phyloP scores from a whole-genome alignment of 257 asterid species.

The Lycium barbarum region DNA sequence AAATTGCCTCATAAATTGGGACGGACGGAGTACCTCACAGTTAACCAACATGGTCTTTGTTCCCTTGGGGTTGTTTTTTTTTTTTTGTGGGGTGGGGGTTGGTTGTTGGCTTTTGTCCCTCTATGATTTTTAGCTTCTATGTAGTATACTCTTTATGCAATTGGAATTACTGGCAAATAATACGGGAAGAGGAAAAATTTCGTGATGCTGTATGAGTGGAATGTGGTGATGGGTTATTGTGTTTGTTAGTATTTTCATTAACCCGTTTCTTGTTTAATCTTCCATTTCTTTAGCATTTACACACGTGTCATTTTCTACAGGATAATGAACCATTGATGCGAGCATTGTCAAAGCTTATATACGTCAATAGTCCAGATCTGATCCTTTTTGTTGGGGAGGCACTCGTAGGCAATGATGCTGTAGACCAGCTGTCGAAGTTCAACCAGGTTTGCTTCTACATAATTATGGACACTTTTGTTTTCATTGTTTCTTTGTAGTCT shows the following conservation, averaged over 20 bases:
- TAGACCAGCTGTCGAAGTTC: constrained; percentile 86
- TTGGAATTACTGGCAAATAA: background rate
- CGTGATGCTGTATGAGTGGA: background rate
- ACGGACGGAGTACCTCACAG: too few species aligned
- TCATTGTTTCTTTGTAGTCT: background rate
- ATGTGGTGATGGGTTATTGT: background rate
- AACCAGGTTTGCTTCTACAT: constrained; percentile 62
- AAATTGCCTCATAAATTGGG: too few species aligned
- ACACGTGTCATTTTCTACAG: constrained; percentile 41
- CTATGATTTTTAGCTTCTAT: background rate
- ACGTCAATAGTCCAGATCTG: constrained; percentile 82
- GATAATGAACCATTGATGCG: constrained; percentile 97
- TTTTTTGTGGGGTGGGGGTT: too few species aligned
- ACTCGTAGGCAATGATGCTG: constrained; percentile 94
- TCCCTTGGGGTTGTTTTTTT: too few species aligned
- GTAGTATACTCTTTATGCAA: too few species aligned
- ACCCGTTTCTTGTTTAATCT: background rate
- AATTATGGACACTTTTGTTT: background rate
- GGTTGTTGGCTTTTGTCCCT: too few species aligned
- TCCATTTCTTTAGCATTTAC: background rate
- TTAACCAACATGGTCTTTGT: too few species aligned
- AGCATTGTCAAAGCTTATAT: constrained; percentile 88
- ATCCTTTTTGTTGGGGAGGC: constrained; percentile 96
- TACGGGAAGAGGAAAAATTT: background rate
- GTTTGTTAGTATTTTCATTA: background rate